Evolutionary conservation across 352 stramenopile species (phyloP).

Genomic region (Peronospora destructor): DNA sequence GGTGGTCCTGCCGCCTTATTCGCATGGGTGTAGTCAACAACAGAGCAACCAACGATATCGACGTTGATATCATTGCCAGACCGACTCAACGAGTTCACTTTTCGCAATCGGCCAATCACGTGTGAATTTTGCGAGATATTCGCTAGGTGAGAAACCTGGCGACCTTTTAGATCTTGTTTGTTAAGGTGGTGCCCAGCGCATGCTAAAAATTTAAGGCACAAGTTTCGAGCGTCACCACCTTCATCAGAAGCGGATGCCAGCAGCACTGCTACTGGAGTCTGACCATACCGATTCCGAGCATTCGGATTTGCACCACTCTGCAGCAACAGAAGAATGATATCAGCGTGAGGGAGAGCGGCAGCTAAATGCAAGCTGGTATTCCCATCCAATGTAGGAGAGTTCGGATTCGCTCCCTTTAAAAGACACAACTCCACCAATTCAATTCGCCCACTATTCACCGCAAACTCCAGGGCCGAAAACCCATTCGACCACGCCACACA

Average conservation of each 20-base stretch:
- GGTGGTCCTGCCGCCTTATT: conserved; percentile 25
- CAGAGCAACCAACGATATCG: conserved; percentile 63
- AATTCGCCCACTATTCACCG: conserved; percentile 30
- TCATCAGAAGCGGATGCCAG: conserved; percentile 28
- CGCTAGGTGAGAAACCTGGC: conserved; percentile 47
- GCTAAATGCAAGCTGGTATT: conserved; percentile 73
- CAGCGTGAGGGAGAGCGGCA: conserved; percentile 28
- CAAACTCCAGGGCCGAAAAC: conserved; percentile 61
- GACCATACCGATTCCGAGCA: conserved; percentile 59
- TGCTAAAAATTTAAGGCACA: conserved; percentile 49
- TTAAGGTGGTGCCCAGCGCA: conserved; percentile 40
- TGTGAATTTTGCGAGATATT: conserved; percentile 36
- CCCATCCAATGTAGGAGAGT: conserved; percentile 48
- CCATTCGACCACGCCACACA: conserved; percentile 69
- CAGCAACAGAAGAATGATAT: conserved; percentile 52
- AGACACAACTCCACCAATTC: conserved; percentile 65
- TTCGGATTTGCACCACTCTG: conserved; percentile 53
- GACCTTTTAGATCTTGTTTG: conserved; percentile 61
- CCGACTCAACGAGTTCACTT: conserved; percentile 21
- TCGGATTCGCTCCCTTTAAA: conserved; percentile 60
- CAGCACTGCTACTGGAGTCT: conserved; percentile 50
- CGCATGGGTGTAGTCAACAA: conserved; percentile 42
- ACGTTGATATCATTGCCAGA: conserved; percentile 22
- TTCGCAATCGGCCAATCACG: conserved; percentile 29
- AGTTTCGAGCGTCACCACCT: conserved; percentile 22